These are phyloP conservation scores for Nicotiana benthamiana DNA, from an alignment of 257 asterid species.

Conservation along the genomic window DNA sequence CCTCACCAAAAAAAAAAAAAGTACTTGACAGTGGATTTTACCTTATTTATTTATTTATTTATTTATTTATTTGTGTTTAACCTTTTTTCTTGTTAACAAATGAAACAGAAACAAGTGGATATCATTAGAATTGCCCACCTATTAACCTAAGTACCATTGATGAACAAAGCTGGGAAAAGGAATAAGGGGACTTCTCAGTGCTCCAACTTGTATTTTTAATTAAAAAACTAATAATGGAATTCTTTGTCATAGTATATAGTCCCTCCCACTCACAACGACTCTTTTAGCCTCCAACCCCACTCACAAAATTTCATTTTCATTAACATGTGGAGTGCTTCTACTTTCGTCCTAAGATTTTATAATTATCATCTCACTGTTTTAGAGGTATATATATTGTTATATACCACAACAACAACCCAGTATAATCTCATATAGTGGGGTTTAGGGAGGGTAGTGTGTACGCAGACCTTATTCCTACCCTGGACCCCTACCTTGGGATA, in stretches of 20 bases:
- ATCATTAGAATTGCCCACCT: not conserved
- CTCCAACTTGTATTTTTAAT: conserved; percentile 30
- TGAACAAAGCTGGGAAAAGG: not conserved
- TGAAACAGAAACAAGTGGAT: not conserved
- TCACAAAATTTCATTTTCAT: conserved; percentile 2
- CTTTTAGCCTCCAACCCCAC: conserved; percentile 35
- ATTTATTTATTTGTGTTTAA: too few relatives aligned
- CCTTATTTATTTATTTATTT: not conserved
- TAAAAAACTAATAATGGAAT: conserved; percentile 28
- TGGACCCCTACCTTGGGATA: too few relatives aligned
- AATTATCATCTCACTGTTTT: not conserved
- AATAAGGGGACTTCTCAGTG: conserved; percentile 21
- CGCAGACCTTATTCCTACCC: too few relatives aligned
- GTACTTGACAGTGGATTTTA: not conserved
- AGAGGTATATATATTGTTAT: not conserved
- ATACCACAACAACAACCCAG: too few relatives aligned
- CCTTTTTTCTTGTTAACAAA: not conserved
- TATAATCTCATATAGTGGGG: too few relatives aligned
- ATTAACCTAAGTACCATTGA: not conserved
- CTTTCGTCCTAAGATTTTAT: not conserved
- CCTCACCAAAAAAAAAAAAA: not conserved
- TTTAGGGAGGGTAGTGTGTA: too few relatives aligned
- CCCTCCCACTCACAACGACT: conserved; percentile 38
- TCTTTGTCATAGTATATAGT: conserved; percentile 45
- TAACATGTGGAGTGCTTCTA: conserved; percentile 5